Percentiles rank a stretch among this genome's conserved stretches.
Evolutionary conservation across 1,284 basidiomycete species (phyloP).

Genomic region (Malassezia obtusa): DNA sequence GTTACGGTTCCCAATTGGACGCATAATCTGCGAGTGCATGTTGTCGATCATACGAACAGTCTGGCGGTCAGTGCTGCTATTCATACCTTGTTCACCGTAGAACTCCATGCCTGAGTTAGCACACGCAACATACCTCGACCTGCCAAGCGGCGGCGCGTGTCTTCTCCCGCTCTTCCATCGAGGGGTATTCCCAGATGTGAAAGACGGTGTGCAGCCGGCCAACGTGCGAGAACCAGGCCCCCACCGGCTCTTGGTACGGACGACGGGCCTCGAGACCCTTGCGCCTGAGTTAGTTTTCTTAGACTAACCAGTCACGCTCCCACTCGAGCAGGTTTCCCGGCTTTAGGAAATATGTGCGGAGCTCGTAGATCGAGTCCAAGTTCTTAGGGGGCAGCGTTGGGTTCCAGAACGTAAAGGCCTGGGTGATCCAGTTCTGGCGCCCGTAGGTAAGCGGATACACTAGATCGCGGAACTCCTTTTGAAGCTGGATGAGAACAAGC

Average conservation of each 20-base stretch:
- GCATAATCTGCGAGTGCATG: constrained; percentile 46
- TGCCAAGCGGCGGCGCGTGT: constrained; percentile 44
- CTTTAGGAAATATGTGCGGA: constrained; percentile 41
- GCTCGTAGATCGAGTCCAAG: constrained; percentile 32
- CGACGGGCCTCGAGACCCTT: constrained; percentile 41
- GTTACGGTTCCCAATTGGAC: neutral
- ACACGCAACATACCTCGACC: constrained; percentile 22
- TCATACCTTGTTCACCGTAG: constrained; percentile 30
- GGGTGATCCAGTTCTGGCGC: constrained; percentile 41
- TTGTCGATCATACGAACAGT: constrained; percentile 44
- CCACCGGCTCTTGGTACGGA: constrained; percentile 40
- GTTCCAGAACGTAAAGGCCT: constrained; percentile 45
- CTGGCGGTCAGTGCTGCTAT: constrained; percentile 13
- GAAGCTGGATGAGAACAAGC: neutral
- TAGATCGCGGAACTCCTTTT: constrained; percentile 14
- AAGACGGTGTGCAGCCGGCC: constrained; percentile 43
- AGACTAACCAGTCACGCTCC: constrained; percentile 37
- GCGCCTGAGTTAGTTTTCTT: constrained; percentile 8
- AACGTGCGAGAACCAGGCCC: constrained; percentile 44
- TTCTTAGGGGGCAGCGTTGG: constrained; percentile 22
- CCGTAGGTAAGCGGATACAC: constrained; percentile 22
- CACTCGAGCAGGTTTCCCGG: constrained; percentile 42
- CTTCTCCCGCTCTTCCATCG: constrained; percentile 39
- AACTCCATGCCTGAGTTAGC: constrained; percentile 32
- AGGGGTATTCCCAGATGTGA: constrained; percentile 43